These are phyloP conservation scores for Cytospora paraplurivora DNA, from an alignment of 2,329 filamentous ascomycete species.

Conservation along the genomic window DNA sequence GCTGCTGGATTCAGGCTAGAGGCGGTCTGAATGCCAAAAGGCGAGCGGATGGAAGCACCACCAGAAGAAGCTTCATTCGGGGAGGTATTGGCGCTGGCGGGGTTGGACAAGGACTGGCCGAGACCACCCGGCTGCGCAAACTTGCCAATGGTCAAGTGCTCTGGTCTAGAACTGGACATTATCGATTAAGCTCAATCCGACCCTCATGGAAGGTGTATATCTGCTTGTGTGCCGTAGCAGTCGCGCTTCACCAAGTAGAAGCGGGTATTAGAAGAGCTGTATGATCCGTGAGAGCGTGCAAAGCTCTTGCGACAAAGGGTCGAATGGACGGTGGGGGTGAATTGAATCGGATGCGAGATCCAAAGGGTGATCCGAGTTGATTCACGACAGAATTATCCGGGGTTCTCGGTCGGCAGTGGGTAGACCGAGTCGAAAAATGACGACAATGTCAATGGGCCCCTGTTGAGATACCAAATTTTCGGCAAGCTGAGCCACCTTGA, in stretches of 20 bases:
- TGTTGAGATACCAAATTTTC: constrained; percentile 10
- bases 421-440: constrained; percentile 19
- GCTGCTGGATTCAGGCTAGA: constrained; percentile 56
- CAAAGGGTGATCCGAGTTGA: constrained; percentile 8
- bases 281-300: constrained; percentile 24
- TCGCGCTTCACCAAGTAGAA: constrained; percentile 19
- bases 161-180: constrained; percentile 88
- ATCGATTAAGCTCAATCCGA: constrained; percentile 70
- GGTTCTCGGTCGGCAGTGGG: constrained; percentile 14
- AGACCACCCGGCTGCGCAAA: constrained; percentile 58
- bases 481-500: constrained; percentile 15
- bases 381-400: constrained; percentile 9
- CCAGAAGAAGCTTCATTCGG: constrained; percentile 72
- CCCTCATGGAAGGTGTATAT: constrained; percentile 45
- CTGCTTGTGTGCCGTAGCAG: constrained; percentile 17
- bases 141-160: constrained; percentile 85
- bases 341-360: constrained; percentile 9
- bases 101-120: constrained; percentile 29
- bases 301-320: constrained; percentile 20
- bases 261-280: constrained; percentile 26
- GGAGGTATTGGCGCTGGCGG: constrained; percentile 78
- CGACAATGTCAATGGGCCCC: constrained; percentile 9
- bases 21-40: constrained; percentile 66
- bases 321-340: background rate
- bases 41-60: constrained; percentile 60